Base-by-base conservation (phyloP, 2,329 filamentous ascomycete species). In the Fusarium euwallaceae region DNA sequence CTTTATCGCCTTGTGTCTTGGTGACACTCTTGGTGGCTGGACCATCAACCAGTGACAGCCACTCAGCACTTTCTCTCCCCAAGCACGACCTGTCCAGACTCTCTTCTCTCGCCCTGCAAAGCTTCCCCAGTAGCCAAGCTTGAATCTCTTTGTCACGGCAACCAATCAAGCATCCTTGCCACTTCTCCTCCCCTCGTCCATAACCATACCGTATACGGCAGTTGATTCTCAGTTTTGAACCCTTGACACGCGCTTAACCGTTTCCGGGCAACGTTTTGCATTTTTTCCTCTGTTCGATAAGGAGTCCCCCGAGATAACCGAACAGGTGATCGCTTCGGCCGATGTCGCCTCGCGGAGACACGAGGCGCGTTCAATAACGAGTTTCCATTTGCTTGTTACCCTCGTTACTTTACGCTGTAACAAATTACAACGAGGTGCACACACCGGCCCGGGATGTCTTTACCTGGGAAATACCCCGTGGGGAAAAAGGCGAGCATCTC, bases 221-320 rank as follows among this genome's bases (percentile, higher is more conserved):
- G 67, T 66, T 73, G 29, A 56, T 68, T 74, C 73, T 78, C 76
- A 78, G 53, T 61, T 71, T 74, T 34, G 24, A 24, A 32, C 62
- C 68, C 16, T 66, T 61, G 24, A 51, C 32, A 14, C 1, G 2
- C 63, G 60, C 76, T 75, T 78, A 67, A 48, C 76, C 43, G 12
- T 10, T 69, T 64, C 4, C 17, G 56, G 76, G 76, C 17, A 78
- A 76, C 64, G 29, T 58, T 76, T 78, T 71, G 65, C 77, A 78
- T 56, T 56, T 24, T 70, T 65, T 63, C 6, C 8, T 5, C 32
- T 1, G 3, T 27, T 55, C 68, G 76, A 78, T 78, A 78, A 78
- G 56, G 66, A 43, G 59, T 37, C 22, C 58, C 43, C 75, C 73
- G 69, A 75, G 73, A 76, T 73, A 73, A 69, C 71, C 75, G 71